These are phyloP conservation scores for Epicoccum sorghinum DNA, from an alignment of 2,329 filamentous ascomycete species.

Conservation along the genomic window DNA sequence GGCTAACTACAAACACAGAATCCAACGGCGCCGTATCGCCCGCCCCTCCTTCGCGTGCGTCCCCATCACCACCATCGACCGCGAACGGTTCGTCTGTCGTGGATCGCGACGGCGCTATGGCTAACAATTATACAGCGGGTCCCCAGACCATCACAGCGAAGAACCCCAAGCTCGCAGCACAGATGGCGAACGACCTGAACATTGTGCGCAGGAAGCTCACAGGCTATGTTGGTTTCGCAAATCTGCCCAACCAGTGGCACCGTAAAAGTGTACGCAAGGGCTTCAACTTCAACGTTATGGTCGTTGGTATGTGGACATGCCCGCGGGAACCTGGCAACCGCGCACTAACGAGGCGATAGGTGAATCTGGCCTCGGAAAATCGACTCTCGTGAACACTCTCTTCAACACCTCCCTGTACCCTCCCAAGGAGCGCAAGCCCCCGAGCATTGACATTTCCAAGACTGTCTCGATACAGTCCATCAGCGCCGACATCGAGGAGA, in stretches of 20 bases:
- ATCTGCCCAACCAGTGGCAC: slow-evolving; percentile 99
- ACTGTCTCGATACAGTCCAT: slow-evolving; percentile 61
- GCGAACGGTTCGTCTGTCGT: slow-evolving; percentile 63
- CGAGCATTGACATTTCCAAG: slow-evolving; percentile 97
- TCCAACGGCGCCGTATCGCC: slow-evolving; percentile 54
- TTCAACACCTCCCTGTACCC: slow-evolving; percentile 99
- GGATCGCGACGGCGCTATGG: slow-evolving; percentile 64
- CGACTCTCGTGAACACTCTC: slow-evolving; percentile 96
- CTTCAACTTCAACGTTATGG: slow-evolving; percentile 99
- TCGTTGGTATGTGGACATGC: slow-evolving; percentile 78
- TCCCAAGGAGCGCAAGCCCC: slow-evolving; percentile 96
- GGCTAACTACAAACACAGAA: slow-evolving; percentile 46
- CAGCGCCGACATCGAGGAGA: slow-evolving; percentile 83
- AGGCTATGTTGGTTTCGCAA: slow-evolving; percentile 98
- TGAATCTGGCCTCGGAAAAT: slow-evolving; percentile 99
- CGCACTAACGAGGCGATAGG: slow-evolving; percentile 61
- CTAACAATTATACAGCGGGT: slow-evolving; percentile 52
- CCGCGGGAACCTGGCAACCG: neutral
- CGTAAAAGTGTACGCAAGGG: slow-evolving; percentile 99
- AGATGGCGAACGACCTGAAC: slow-evolving; percentile 69
- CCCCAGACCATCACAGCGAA: slow-evolving; percentile 68
- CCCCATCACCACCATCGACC: slow-evolving; percentile 53
- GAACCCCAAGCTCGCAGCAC: slow-evolving; percentile 64
- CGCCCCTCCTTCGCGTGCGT: slow-evolving; percentile 53
- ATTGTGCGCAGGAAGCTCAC: slow-evolving; percentile 98